Conservation (phyloP, 371 early-diverging fungal species). For the Mucor irregularis region DNA sequence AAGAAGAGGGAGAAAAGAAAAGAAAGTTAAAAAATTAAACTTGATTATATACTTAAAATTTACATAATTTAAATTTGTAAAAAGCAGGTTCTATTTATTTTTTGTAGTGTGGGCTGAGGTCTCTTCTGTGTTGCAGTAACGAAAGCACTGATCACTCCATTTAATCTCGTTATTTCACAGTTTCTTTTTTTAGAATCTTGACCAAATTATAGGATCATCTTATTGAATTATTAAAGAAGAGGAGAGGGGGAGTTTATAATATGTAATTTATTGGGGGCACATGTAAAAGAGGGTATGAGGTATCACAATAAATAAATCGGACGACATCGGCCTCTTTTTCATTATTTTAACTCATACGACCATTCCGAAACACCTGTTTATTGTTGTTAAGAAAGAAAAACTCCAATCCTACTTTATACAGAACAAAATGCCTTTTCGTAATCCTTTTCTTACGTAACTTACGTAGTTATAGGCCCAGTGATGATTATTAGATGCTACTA, state of each 20-base stretch:
- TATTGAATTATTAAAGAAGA: background rate
- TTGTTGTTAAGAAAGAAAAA: too few relatives aligned
- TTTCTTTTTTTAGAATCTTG: background rate
- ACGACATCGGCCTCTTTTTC: constrained; percentile 4
- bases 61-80: background rate
- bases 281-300: background rate
- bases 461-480: too few relatives aligned
- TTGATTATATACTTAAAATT: background rate
- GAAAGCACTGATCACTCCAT: constrained; percentile 7
- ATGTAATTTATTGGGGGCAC: too few relatives aligned
- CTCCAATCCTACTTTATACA: too few relatives aligned
- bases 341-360: constrained; percentile 1
- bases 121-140: too few relatives aligned
- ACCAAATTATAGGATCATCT: background rate
- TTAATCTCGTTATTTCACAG: background rate
- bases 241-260: too few relatives aligned
- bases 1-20: background rate
- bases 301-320: constrained; percentile 10
- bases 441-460: too few relatives aligned
- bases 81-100: background rate
- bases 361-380: constrained; percentile 13
- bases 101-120: constrained; percentile 1
- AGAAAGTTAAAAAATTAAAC: background rate
- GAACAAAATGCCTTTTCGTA: too few relatives aligned
- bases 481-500: too few relatives aligned